A percentile compares a stretch with the other conserved stretches of the same genome.
These are phyloP conservation scores for Ustilago tritici DNA, from an alignment of 1,284 basidiomycete species.

Conservation along the genomic window DNA sequence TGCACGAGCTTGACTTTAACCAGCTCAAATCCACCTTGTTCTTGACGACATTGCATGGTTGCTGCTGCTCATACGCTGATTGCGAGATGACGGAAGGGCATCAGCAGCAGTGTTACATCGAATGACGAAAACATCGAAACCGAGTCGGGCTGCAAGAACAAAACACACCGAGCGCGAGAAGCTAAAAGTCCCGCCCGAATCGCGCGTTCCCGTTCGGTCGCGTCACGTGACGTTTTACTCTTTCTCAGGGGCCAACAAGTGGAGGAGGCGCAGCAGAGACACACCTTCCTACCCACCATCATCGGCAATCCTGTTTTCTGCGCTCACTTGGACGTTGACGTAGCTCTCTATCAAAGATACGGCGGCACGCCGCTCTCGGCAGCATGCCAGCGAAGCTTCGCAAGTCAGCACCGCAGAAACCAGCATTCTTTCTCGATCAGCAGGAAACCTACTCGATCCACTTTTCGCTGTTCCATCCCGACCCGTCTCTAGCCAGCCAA, in stretches of 20 bases:
- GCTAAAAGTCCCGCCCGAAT: not conserved
- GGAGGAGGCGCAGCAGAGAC: not conserved
- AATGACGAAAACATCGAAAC: too few relatives aligned
- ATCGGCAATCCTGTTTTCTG: not conserved
- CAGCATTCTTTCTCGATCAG: conserved; percentile 34
- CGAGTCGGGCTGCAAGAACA: not conserved
- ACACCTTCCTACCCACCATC: not conserved
- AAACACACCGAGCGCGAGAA: not conserved
- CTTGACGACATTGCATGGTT: too few relatives aligned
- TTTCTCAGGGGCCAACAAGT: conserved; percentile 11
- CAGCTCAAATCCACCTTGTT: not conserved
- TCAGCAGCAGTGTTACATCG: not conserved
- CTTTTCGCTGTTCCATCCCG: conserved; percentile 37
- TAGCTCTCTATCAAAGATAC: too few relatives aligned
- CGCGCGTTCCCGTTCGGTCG: not conserved
- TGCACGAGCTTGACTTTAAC: not conserved
- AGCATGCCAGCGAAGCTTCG: conserved; percentile 42
- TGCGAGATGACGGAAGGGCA: too few relatives aligned
- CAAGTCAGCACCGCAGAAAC: conserved; percentile 21
- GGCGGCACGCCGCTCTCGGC: not conserved
- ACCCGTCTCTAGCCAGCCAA: conserved; percentile 8
- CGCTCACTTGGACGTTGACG: too few relatives aligned
- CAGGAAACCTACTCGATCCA: conserved; percentile 49
- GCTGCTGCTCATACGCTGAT: too few relatives aligned
- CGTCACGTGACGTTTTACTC: conserved; percentile 5